phyloP scores from a whole-genome alignment of 352 stramenopile species.

The Pythium monospermum region DNA sequence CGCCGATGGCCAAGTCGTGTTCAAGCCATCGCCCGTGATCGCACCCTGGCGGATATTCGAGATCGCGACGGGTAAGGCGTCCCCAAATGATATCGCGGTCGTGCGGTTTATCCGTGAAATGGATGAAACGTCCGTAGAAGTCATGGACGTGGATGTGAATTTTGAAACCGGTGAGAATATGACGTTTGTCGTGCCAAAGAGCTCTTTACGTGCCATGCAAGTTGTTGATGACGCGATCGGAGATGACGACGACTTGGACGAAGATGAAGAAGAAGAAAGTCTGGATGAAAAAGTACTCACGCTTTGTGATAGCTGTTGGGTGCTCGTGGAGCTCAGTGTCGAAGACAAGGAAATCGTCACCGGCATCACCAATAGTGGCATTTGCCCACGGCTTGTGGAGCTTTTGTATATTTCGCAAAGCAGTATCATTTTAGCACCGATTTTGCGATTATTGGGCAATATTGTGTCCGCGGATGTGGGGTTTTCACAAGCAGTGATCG shows the following conservation, averaged over 20 bases:
- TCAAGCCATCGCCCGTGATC: slow-evolving; percentile 54
- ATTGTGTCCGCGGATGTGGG: slow-evolving; percentile 77
- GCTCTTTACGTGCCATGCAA: slow-evolving; percentile 59
- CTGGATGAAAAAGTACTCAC: slow-evolving; percentile 84
- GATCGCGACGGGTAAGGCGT: slow-evolving; percentile 72
- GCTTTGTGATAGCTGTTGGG: slow-evolving; percentile 82
- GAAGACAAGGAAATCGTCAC: slow-evolving; percentile 60
- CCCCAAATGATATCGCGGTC: slow-evolving; percentile 79
- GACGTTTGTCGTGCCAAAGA: slow-evolving; percentile 62
- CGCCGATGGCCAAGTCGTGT: slow-evolving; percentile 37
- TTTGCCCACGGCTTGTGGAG: slow-evolving; percentile 74
- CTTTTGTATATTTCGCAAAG: slow-evolving; percentile 80
- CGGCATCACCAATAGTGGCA: slow-evolving; percentile 48
- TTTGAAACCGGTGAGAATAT: slow-evolving; percentile 85
- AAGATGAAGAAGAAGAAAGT: slow-evolving; percentile 68
- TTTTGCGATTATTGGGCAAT: slow-evolving; percentile 75
- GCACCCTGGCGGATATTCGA: slow-evolving; percentile 84
- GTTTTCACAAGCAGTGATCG: slow-evolving; percentile 72
- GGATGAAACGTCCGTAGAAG: slow-evolving; percentile 67
- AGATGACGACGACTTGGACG: slow-evolving; percentile 62
- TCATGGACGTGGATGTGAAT: slow-evolving; percentile 86
- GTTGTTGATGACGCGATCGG: slow-evolving; percentile 78
- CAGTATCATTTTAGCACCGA: slow-evolving; percentile 74
- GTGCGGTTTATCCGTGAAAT: slow-evolving; percentile 79
- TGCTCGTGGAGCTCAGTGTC: slow-evolving; percentile 78